Conservation (phyloP, 352 stramenopile species). For the Pythium guiyangense region DNA sequence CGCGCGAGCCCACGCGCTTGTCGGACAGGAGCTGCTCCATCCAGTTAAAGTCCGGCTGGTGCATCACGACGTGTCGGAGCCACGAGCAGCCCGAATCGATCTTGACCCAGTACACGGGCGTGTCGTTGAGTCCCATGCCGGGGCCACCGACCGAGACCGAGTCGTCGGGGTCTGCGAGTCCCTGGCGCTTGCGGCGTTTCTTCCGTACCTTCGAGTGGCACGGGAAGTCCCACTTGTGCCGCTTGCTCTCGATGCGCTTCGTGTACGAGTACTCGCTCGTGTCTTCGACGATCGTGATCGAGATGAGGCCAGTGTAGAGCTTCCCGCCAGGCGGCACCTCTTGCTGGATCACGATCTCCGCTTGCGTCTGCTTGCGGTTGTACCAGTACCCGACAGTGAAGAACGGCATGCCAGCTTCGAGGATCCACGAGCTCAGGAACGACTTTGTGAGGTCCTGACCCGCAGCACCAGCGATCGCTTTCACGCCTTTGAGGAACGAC, state of each 20-base stretch:
- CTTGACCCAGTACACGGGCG: conserved; percentile 85
- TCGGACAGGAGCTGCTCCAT: conserved; percentile 84
- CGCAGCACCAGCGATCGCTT: conserved; percentile 66
- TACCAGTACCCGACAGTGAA: conserved; percentile 88
- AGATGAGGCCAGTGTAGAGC: conserved; percentile 74
- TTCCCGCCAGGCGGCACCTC: conserved; percentile 76
- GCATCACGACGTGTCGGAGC: conserved; percentile 81
- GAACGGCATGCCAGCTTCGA: conserved; percentile 79
- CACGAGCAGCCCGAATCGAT: conserved; percentile 75
- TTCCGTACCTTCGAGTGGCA: conserved; percentile 86
- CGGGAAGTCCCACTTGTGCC: conserved; percentile 85
- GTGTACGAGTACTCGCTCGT: conserved; percentile 79
- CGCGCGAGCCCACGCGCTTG: conserved; percentile 78
- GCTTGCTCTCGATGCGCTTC: conserved; percentile 79
- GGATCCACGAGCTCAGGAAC: conserved; percentile 79
- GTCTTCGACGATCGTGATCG: conserved; percentile 84
- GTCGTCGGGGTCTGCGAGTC: conserved; percentile 71
- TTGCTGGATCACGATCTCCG: conserved; percentile 81
- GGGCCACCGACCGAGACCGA: conserved; percentile 71
- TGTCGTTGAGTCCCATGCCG: conserved; percentile 85
- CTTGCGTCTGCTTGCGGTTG: conserved; percentile 85
- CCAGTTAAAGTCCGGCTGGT: conserved; percentile 87
- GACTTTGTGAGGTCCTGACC: conserved; percentile 78
- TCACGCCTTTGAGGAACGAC: conserved; percentile 79
- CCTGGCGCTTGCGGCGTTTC: conserved; percentile 80